phyloP scores from a whole-genome alignment of 2,329 filamentous ascomycete species.

The Colletotrichum navitas region DNA sequence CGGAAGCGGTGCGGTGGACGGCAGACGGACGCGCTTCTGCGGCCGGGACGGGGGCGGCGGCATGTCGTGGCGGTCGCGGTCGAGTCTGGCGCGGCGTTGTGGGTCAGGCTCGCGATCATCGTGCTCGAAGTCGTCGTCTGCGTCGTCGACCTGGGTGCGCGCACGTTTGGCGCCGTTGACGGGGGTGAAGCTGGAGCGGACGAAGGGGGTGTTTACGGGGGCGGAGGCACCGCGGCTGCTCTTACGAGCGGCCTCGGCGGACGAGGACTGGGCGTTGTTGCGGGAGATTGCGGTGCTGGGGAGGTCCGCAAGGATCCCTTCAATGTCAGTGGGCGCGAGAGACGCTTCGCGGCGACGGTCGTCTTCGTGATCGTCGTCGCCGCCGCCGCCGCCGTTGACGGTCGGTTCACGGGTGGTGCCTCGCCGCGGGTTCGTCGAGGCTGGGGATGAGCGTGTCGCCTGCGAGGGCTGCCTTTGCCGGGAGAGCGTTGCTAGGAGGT shows the following conservation, averaged over 20 bases:
- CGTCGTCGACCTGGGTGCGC: slow-evolving; percentile 15
- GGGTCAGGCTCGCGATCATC: slow-evolving; percentile 41
- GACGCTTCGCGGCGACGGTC: slow-evolving; percentile 6
- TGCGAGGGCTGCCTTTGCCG: not conserved
- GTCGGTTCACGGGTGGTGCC: not conserved
- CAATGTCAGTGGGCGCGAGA: slow-evolving; percentile 1
- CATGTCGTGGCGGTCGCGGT: slow-evolving; percentile 43
- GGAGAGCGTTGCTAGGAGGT: slow-evolving; percentile 23
- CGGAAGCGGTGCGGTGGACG: slow-evolving; percentile 9
- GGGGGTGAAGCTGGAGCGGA: slow-evolving; percentile 21
- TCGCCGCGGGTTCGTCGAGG: not conserved
- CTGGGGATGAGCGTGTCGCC: slow-evolving; percentile 4
- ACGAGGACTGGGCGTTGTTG: not conserved
- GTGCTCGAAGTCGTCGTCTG: slow-evolving; percentile 44
- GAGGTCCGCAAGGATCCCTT: slow-evolving; percentile 18
- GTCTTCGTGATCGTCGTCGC: not conserved
- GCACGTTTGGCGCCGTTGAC: slow-evolving; percentile 17
- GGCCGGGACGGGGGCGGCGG: slow-evolving; percentile 34
- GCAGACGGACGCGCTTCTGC: slow-evolving; percentile 15
- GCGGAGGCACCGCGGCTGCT: not conserved
- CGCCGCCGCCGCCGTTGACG: not conserved
- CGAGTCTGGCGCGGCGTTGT: slow-evolving; percentile 46
- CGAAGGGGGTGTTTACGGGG: not conserved
- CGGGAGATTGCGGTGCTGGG: slow-evolving; percentile 17
- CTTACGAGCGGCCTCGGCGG: not conserved